A percentile compares a stretch with the other conserved stretches of the same genome.
Conservation (phyloP, 257 asterid species). For the Coffea canephora region DNA sequence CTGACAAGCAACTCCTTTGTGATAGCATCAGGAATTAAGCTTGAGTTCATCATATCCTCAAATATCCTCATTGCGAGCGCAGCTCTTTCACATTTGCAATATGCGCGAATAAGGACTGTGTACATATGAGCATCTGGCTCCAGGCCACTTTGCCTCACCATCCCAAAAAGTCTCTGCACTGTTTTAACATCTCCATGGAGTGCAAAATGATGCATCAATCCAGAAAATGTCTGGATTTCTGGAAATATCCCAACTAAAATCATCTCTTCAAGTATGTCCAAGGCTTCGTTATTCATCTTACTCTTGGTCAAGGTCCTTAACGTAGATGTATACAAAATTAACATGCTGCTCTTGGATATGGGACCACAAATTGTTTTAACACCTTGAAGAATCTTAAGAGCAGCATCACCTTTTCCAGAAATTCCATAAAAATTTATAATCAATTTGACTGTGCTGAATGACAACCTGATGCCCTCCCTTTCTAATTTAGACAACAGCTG, state of each 20-base stretch:
- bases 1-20: slow-evolving; percentile 75
- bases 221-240: slow-evolving; percentile 74
- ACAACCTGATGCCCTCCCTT: slow-evolving; percentile 57
- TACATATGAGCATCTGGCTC: slow-evolving; percentile 87
- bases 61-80: slow-evolving; percentile 78
- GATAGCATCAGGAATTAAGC: slow-evolving; percentile 51
- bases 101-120: slow-evolving; percentile 75
- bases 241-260: slow-evolving; percentile 56
- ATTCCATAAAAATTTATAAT: slow-evolving; percentile 78
- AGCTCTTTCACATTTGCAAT: slow-evolving; percentile 84
- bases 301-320: slow-evolving; percentile 79
- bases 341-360: slow-evolving; percentile 42
- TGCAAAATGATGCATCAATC: slow-evolving; percentile 88
- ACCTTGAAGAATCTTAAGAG: slow-evolving; percentile 53
- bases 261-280: slow-evolving; percentile 81
- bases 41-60: slow-evolving; percentile 69
- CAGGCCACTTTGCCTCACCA: slow-evolving; percentile 71
- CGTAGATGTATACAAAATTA: slow-evolving; percentile 66
- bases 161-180: slow-evolving; percentile 74
- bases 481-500: slow-evolving; percentile 61
- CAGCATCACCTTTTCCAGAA: slow-evolving; percentile 64
- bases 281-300: slow-evolving; percentile 55
- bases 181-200: slow-evolving; percentile 73
- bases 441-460: slow-evolving; percentile 72
- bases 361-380: slow-evolving; percentile 57